These are phyloP conservation scores for Calonectria pauciramosa DNA, from an alignment of 2,329 filamentous ascomycete genomes.

Conservation along the genomic window DNA sequence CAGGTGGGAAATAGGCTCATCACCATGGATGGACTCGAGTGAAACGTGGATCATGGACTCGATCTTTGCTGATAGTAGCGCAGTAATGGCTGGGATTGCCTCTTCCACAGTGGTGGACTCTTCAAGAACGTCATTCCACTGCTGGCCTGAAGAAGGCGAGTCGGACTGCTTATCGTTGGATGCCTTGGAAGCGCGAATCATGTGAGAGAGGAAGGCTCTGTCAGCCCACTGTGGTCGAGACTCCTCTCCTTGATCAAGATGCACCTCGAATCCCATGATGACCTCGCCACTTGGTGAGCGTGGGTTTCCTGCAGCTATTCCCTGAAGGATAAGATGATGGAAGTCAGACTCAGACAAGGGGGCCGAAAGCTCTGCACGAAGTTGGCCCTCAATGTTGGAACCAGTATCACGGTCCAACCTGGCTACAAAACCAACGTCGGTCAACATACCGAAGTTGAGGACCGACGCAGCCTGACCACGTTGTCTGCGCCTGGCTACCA, in stretches of 20 bases:
- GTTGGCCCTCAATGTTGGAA: neutral
- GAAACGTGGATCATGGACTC: neutral
- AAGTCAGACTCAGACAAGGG: neutral
- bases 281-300: neutral
- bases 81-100: neutral
- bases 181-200: neutral
- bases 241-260: neutral
- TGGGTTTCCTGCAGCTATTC: neutral
- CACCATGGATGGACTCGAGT: neutral
- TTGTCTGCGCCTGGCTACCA: neutral
- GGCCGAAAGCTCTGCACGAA: neutral
- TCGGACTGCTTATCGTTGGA: neutral
- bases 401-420: neutral
- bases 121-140: neutral
- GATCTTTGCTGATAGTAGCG: neutral
- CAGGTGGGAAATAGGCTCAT: neutral
- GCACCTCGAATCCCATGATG: neutral
- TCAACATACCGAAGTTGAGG: neutral
- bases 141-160: neutral
- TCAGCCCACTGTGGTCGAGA: neutral
- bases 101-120: neutral
- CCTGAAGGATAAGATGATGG: neutral
- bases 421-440: neutral
- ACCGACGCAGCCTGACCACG: neutral
- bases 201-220: neutral